These are phyloP conservation scores for Fonsecaea nubica DNA, from an alignment of 2,329 filamentous ascomycete species.

Conservation along the genomic window DNA sequence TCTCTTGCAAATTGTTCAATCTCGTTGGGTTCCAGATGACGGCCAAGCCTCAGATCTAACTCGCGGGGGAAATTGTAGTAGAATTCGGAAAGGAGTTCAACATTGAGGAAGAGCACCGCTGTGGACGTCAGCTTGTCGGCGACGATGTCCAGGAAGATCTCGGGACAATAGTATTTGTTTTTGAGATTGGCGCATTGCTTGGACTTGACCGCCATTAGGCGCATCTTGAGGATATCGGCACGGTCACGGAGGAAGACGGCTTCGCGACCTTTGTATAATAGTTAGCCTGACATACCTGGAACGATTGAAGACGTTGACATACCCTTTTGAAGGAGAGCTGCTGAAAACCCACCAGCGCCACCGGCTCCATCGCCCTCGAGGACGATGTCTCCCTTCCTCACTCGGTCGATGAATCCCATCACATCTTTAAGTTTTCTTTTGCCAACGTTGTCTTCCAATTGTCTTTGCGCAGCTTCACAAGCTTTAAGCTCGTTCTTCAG, in stretches of 20 bases:
- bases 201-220: slow-evolving; percentile 83
- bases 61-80: slow-evolving; percentile 97
- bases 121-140: slow-evolving; percentile 94
- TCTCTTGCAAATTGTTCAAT: slow-evolving; percentile 91
- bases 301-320: slow-evolving; percentile 43
- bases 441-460: slow-evolving; percentile 77
- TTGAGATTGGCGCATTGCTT: slow-evolving; percentile 82
- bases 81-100: slow-evolving; percentile 94
- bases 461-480: slow-evolving; percentile 78
- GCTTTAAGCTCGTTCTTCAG: slow-evolving; percentile 87
- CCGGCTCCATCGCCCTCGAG: slow-evolving; percentile 82
- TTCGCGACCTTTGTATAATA: slow-evolving; percentile 71
- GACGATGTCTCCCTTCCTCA: slow-evolving; percentile 81
- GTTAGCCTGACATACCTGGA: slow-evolving; percentile 28
- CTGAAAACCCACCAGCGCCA: slow-evolving; percentile 92
- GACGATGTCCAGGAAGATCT: slow-evolving; percentile 96
- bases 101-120: slow-evolving; percentile 94
- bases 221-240: slow-evolving; percentile 87
- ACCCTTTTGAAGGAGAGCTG: slow-evolving; percentile 84
- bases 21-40: slow-evolving; percentile 77
- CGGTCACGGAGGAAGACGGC: slow-evolving; percentile 93
- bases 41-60: slow-evolving; percentile 82
- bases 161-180: slow-evolving; percentile 96
- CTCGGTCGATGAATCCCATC: slow-evolving; percentile 86
- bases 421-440: slow-evolving; percentile 87